A percentile compares a stretch with the other conserved stretches of the same genome.
Conservation (phyloP, 2,329 filamentous ascomycete species). For the Hirsutella minnesotensis region DNA sequence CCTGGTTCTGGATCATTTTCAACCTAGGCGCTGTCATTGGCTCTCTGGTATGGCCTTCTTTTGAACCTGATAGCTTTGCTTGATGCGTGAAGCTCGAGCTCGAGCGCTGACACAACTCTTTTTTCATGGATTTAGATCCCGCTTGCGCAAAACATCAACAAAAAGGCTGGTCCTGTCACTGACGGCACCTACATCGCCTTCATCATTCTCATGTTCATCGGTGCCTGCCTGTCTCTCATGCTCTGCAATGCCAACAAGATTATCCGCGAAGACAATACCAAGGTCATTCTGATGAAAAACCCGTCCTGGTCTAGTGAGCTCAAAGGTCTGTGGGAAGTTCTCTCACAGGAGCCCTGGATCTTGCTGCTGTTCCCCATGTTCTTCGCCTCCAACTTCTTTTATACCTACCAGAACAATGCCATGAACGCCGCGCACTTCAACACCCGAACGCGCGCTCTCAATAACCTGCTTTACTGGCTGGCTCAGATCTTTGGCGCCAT, state of each 20-base stretch:
- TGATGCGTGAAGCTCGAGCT: not conserved
- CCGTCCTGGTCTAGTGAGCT: slow-evolving; percentile 77
- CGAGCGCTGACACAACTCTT: no score
- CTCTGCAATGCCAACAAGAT: slow-evolving; percentile 63
- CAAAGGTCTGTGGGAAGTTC: slow-evolving; percentile 60
- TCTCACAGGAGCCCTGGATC: slow-evolving; percentile 60
- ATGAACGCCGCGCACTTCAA: slow-evolving; percentile 44
- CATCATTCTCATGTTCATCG: slow-evolving; percentile 67
- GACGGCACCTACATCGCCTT: slow-evolving; percentile 85
- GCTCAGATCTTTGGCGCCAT: slow-evolving; percentile 43
- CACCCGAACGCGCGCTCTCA: slow-evolving; percentile 42
- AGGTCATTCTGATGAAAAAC: slow-evolving; percentile 81
- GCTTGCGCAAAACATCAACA: slow-evolving; percentile 57
- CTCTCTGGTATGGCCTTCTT: slow-evolving; percentile 34
- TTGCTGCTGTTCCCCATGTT: slow-evolving; percentile 46
- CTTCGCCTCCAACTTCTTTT: slow-evolving; percentile 43
- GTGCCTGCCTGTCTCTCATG: slow-evolving; percentile 56
- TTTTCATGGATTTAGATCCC: slow-evolving; percentile 33
- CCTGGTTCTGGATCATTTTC: slow-evolving; percentile 91
- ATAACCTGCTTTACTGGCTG: slow-evolving; percentile 42
- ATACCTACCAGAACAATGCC: slow-evolving; percentile 46
- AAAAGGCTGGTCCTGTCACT: slow-evolving; percentile 36
- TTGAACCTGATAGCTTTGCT: not conserved
- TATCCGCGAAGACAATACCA: slow-evolving; percentile 63
- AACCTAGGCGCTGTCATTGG: slow-evolving; percentile 86